These are phyloP conservation scores for Aspergillus sp. DNA, from an alignment of 2,329 filamentous ascomycete species.

Conservation along the genomic window DNA sequence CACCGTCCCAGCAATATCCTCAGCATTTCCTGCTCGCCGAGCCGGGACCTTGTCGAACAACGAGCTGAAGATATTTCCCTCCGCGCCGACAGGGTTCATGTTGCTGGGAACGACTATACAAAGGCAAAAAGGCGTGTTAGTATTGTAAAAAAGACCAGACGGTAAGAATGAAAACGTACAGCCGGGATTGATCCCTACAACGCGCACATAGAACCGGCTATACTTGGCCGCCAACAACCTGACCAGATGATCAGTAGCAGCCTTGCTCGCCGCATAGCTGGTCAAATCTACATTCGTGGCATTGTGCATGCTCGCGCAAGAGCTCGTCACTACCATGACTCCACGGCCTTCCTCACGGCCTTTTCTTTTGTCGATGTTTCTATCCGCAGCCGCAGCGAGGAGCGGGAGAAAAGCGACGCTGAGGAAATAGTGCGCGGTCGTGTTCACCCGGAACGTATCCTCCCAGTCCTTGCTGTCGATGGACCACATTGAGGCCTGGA, in stretches of 20 bases:
- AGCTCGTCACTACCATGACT: slow-evolving; percentile 51
- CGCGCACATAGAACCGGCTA: slow-evolving; percentile 43
- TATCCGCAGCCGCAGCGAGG: slow-evolving; percentile 43
- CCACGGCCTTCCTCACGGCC: slow-evolving; percentile 44
- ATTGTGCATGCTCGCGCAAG: slow-evolving; percentile 55
- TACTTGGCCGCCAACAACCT: slow-evolving; percentile 52
- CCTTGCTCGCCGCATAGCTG: slow-evolving; percentile 53
- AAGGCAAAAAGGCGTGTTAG: too few relatives aligned
- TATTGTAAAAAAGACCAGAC: too few relatives aligned
- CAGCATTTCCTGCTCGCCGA: slow-evolving; percentile 37
- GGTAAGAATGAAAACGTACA: too few relatives aligned
- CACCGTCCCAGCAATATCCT: slow-evolving; percentile 47
- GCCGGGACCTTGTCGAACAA: slow-evolving; percentile 45
- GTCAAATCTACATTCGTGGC: slow-evolving; percentile 54
- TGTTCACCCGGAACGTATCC: slow-evolving; percentile 50
- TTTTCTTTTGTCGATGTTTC: too few relatives aligned
- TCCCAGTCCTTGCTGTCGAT: slow-evolving; percentile 40
- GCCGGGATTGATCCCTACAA: slow-evolving; percentile 48
- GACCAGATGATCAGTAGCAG: slow-evolving; percentile 54
- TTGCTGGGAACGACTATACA: slow-evolving; percentile 47
- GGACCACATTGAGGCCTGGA: slow-evolving; percentile 46
- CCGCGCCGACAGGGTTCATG: slow-evolving; percentile 46
- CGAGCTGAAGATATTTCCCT: slow-evolving; percentile 43
- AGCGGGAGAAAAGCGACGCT: slow-evolving; percentile 49
- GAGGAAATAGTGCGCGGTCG: slow-evolving; percentile 52